Evolutionary conservation across 768 basidiomycete species (phyloP), one percentile per base, ranked within the genome.

Genomic region (Auricularia sp.): DNA sequence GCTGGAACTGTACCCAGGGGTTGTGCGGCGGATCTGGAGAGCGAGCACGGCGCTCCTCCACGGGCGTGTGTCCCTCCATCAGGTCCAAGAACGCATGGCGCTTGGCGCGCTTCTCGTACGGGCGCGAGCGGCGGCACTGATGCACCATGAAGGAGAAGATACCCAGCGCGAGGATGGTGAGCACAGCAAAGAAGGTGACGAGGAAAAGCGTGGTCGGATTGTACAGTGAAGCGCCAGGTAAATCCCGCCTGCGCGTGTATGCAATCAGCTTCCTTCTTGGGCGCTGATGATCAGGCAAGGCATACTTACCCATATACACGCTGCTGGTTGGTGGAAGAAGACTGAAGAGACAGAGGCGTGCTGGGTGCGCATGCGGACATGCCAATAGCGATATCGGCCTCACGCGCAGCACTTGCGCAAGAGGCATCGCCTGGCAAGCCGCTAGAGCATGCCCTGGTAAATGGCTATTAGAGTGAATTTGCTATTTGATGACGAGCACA

Each of bases 1-100:
- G 56, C 56, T 59, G 56, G 56, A 59, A 59, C 10, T 35, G 56
- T 10, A 59, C 56, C 56, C 56, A 59, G 7, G 56, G 56, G 56
- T 59, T 59, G 29, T 14, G 29, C 29, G 56, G 29, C 23, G 56
- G 56, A 6, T 23, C 29, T 10, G 23, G 23, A 6, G 56, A 33
- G 23, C 34, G 29, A 7, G 56, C 34, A 18, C 56, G 56, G 53
- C 53, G 53, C 29, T 59, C 56, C 29, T 59, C 56, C 23, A 35
- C 29, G 56, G 56, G 56, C 23, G 56, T 33, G 34, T n/a, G 23
- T 21, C 56, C 56, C 56, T 59, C 56, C 29, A 34, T 59, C 29
- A 59, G 56, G 23, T 59, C 56, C 16, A 59, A 23, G 0, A 59
- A 33, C 14, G 56, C 56, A 18, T 23, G 56, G 4, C 56, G 56